Evolutionary conservation across 805 yeast genomes (phyloP), one percentile per base, ranked within the genome.

Genomic region (Komagataella populi): DNA sequence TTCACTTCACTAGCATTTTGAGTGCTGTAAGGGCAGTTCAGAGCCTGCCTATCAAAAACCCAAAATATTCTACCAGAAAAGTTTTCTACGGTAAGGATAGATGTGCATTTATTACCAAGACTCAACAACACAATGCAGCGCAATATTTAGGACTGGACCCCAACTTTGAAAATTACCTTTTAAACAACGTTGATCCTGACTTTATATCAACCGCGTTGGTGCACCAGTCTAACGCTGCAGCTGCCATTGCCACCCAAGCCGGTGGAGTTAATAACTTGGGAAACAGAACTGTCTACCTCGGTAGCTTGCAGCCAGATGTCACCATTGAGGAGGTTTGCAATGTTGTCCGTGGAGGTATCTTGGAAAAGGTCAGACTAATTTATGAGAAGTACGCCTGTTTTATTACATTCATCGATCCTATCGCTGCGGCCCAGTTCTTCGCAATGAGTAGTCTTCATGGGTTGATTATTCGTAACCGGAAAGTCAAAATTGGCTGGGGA

Each of bases 401-500:
- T 64, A 86, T 93, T 50, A 91, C 98, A 12, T 91, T 93, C 64
- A 83, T 91, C 56, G 98, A 93, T 63, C 96, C 98, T 23, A 85
- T 91, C 50, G 96, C 97, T 2, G 98, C 98, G 0, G 96, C 96
- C 1, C 98, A 91, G 67, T 91, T 91, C 64, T 91, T 84, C 67
- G 97, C 97, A 6, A 83, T 87, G 86, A 83, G 95, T 57, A 89
- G 88, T 61, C 71, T 89, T 56, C 95, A 89, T 62, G 96, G 96
- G 1, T 72, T 91, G 54, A 78, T 89, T 17, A 84, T 91, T 54
- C 95, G 87, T 63, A 84, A 83, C 63, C 77, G 95, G 60, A 77
- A 90, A 60, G 84, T 91, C 57, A 87, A 87, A 64, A 89, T 91
- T 52, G 96, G 97, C 18, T 91, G 99, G 98, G 99, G 98, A 48